Conservation (phyloP, 1,284 basidiomycete species). For the Ganoderma lucidum region DNA sequence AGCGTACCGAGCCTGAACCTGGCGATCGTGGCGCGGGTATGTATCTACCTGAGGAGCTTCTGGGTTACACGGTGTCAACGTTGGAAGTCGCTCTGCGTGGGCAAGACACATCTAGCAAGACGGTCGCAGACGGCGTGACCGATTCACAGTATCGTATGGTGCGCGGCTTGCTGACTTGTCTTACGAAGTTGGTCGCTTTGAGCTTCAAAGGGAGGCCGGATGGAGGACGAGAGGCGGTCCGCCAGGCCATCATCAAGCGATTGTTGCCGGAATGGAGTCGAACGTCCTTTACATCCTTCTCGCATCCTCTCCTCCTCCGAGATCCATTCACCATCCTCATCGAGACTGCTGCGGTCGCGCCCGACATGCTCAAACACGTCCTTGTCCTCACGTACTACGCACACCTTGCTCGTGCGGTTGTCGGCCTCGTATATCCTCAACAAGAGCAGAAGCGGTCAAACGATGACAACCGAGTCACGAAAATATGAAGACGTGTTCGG, state of each 20-base stretch:
- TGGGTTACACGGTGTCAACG: constrained; percentile 89
- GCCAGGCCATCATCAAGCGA: constrained; percentile 88
- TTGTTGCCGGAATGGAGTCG: constrained; percentile 91
- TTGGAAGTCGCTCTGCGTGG: constrained; percentile 87
- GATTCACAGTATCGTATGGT: constrained; percentile 83
- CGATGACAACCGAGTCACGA: constrained; percentile 52
- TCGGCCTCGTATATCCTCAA: constrained; percentile 81
- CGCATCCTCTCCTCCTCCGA: constrained; percentile 83
- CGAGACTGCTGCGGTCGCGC: constrained; percentile 88
- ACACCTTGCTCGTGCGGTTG: constrained; percentile 83
- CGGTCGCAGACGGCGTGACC: constrained; percentile 78
- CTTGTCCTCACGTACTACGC: constrained; percentile 90
- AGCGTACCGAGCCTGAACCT: constrained; percentile 74
- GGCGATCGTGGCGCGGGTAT: constrained; percentile 80
- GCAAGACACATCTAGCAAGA: constrained; percentile 53
- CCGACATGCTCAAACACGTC: constrained; percentile 87
- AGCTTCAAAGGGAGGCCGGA: constrained; percentile 73
- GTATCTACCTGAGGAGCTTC: constrained; percentile 89
- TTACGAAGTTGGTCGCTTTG: constrained; percentile 73
- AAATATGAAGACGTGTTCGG: constrained; percentile 75
- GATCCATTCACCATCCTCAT: constrained; percentile 90
- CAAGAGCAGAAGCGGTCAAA: constrained; percentile 66
- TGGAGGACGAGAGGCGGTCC: constrained; percentile 74
- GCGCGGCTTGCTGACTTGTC: constrained; percentile 74
- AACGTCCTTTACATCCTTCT: constrained; percentile 74